A percentile compares a stretch with the other conserved stretches of the same genome.
These are phyloP conservation scores for Penicillium bialowiezense DNA, from an alignment of 495 filamentous ascomycete genomes.

Conservation along the genomic window DNA sequence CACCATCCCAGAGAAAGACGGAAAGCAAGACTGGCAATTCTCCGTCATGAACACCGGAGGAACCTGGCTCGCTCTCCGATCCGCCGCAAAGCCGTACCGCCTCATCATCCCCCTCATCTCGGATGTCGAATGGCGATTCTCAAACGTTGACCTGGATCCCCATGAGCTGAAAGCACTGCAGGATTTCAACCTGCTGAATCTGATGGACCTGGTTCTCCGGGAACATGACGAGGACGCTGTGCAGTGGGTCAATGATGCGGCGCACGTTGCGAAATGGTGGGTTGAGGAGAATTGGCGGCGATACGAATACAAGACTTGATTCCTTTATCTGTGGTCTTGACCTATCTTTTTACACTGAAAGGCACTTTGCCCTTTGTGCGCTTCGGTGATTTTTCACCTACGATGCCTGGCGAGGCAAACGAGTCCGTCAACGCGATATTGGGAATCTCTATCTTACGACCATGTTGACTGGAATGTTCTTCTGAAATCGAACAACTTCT, in stretches of 20 bases:
- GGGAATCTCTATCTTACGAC: no score
- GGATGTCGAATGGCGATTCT: constrained; percentile 37
- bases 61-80: constrained; percentile 30
- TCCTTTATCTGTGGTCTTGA: no score
- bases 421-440: no score
- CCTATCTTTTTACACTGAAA: no score
- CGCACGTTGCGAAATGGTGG: constrained; percentile 36
- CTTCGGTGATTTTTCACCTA: no score
- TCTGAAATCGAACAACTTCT: no score
- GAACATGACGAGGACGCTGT: constrained; percentile 31
- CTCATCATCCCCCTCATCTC: constrained; percentile 37
- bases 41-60: constrained; percentile 43
- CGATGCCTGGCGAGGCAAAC: no score
- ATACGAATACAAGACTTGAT: constrained; percentile 26
- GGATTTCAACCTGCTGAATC: constrained; percentile 22
- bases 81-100: constrained; percentile 29
- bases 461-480: no score
- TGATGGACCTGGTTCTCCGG: constrained; percentile 19
- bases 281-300: constrained; percentile 34
- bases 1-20: constrained; percentile 16
- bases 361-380: no score
- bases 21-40: constrained; percentile 37
- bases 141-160: constrained; percentile 34
- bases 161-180: constrained; percentile 27
- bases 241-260: constrained; percentile 38